Base-by-base conservation (phyloP, 2,329 filamentous ascomycete genomes). In the Cladosporium sp. region DNA sequence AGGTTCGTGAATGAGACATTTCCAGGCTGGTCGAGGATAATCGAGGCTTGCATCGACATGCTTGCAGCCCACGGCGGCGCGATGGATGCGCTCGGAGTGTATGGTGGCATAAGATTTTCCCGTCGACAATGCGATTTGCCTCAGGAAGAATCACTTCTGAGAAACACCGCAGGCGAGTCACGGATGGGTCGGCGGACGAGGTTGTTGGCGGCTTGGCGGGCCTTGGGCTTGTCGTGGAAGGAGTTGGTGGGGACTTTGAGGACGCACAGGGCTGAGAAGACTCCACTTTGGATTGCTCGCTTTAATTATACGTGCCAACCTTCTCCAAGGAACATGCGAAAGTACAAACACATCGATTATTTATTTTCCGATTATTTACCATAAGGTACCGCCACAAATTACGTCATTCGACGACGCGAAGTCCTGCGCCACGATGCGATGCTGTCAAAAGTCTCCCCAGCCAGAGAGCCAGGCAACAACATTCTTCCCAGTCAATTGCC, bases 1-100 rank as follows among this genome's bases (percentile, higher is more conserved):
- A 93, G 87, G 75, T 94, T 94, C 61, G 92, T 94, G 78, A 73
- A 78, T 21, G 58, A 71, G 38, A 65, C 54, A 52, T 72, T 73
- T 21, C 69, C 72, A 38, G 68, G 66, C 65, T 77, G 72, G 67
- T 78, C 74, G n/a, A 78, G 70, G 24, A 74, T 60, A n/a, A 78
- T 71, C 24, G 67, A 65, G 10, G 74, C 74, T 47, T 71, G 71
- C 71, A 75, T 74, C 49, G 55, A 62, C 52, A 57, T 57, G 59
- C 44, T 57, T n/a, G 65, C 58, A 38, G 65, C 49, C 65, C 65
- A 66, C 44, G 58, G 65, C 21, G 58, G 52, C 26, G 52, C 52
- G 10, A 41, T 38, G 18, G 58, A 41, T 18, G 49, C 24, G 41
- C 54, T 57, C 18, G 58, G 55, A 21, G 44, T 55, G n/a, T 66